These are phyloP conservation scores for Syncephalastrum sp. DNA, from an alignment of 371 early-diverging fungal genomes.

Conservation along the genomic window DNA sequence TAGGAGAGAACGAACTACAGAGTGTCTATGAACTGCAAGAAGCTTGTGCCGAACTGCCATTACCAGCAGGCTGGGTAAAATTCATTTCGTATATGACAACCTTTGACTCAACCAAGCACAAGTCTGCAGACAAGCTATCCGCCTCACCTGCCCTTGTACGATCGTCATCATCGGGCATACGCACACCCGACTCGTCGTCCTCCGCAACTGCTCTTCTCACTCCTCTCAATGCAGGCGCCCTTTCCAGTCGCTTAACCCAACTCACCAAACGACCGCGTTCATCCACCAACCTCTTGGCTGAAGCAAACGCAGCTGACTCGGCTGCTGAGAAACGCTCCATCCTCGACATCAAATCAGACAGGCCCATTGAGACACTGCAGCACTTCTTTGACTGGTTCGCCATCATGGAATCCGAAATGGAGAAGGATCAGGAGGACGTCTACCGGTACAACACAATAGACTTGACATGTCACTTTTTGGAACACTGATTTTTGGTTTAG, in stretches of 20 bases:
- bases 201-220: slow-evolving; percentile 7
- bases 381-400: slow-evolving; percentile 92
- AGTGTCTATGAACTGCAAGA: slow-evolving; percentile 66
- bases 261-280: slow-evolving; percentile 41
- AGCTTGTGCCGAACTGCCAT: slow-evolving; percentile 65
- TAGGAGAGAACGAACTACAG: slow-evolving; percentile 58
- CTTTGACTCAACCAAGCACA: background rate
- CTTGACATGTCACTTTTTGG: background rate
- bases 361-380: slow-evolving; percentile 79
- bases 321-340: slow-evolving; percentile 31
- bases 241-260: slow-evolving; percentile 24
- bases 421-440: slow-evolving; percentile 80
- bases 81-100: too few relatives aligned
- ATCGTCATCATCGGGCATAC: slow-evolving; percentile 30
- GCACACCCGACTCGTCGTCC: slow-evolving; percentile 30
- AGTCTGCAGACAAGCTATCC: slow-evolving; percentile 21
- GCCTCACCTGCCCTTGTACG: slow-evolving; percentile 29
- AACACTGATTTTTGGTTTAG: slow-evolving; percentile 13
- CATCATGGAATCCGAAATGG: slow-evolving; percentile 76
- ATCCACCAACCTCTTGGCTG: slow-evolving; percentile 39
- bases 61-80: slow-evolving; percentile 57
- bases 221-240: slow-evolving; percentile 29
- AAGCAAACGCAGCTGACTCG: slow-evolving; percentile 30
- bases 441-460: slow-evolving; percentile 55
- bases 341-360: slow-evolving; percentile 33